Conservation (phyloP, 352 stramenopile genomes). For the Globisporangium sylvaticum region DNA sequence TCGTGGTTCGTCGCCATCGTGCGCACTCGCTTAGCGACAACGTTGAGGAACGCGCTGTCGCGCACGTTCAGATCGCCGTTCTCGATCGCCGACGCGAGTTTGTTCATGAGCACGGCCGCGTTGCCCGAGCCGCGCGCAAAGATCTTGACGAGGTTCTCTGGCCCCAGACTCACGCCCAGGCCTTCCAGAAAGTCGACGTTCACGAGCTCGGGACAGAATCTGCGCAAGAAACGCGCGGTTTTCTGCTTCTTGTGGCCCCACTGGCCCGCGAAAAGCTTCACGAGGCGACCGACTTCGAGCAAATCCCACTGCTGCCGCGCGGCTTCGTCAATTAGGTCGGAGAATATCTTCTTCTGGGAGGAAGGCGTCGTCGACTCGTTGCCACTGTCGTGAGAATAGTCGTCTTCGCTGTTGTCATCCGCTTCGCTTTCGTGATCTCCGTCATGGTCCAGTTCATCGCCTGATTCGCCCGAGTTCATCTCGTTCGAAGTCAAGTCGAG, state of each 20-base stretch:
- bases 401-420: slow-evolving; percentile 11
- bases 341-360: slow-evolving; percentile 42
- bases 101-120: slow-evolving; percentile 59
- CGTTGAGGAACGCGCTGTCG: slow-evolving; percentile 34
- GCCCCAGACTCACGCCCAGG: slow-evolving; percentile 47
- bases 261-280: slow-evolving; percentile 67
- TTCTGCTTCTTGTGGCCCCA: slow-evolving; percentile 53
- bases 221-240: slow-evolving; percentile 56
- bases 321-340: slow-evolving; percentile 69
- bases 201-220: slow-evolving; percentile 73
- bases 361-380: slow-evolving; percentile 13
- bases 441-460: slow-evolving; percentile 13
- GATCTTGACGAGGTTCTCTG: slow-evolving; percentile 58
- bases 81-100: slow-evolving; percentile 67
- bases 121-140: slow-evolving; percentile 68
- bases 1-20: slow-evolving; percentile 46
- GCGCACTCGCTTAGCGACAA: slow-evolving; percentile 28
- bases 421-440: slow-evolving; percentile 15
- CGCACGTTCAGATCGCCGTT: slow-evolving; percentile 57
- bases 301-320: slow-evolving; percentile 75
- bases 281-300: slow-evolving; percentile 70
- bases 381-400: background rate
- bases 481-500: background rate
- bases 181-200: slow-evolving; percentile 85
- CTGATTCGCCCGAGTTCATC: background rate